phyloP scores from a whole-genome alignment of 208 protist species.

The Eutreptiella sp. region DNA sequence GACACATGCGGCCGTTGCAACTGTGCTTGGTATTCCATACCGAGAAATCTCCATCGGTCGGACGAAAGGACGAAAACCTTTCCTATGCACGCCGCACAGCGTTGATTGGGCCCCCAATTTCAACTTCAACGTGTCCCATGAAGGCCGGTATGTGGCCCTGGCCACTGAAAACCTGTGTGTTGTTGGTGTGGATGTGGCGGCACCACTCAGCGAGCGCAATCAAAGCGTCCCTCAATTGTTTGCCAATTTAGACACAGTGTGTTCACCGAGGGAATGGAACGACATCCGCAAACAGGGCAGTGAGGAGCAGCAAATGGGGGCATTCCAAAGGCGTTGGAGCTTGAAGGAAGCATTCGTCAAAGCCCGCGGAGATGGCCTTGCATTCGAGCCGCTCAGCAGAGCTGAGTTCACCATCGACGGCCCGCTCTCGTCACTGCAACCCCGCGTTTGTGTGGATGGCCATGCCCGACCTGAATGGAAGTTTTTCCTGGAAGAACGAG shows the following conservation, averaged over 20 bases:
- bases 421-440: too few species aligned
- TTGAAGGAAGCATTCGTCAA: conserved; percentile 18
- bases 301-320: too few species aligned
- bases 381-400: conserved; percentile 5
- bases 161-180: conserved; percentile 12
- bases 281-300: too few species aligned
- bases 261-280: too few species aligned
- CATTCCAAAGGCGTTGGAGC: too few species aligned
- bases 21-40: background rate
- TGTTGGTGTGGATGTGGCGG: too few species aligned
- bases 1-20: background rate
- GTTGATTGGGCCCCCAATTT: conserved; percentile 8
- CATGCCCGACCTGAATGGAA: too few species aligned
- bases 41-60: conserved; percentile 1
- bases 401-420: conserved; percentile 13
- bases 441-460: too few species aligned
- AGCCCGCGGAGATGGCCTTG: conserved; percentile 14
- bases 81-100: background rate
- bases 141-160: conserved; percentile 21
- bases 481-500: too few species aligned
- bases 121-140: conserved; percentile 35
- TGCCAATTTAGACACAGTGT: too few species aligned
- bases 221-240: too few species aligned
- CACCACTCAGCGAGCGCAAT: too few species aligned
- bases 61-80: conserved; percentile 32